These are phyloP conservation scores for Croton laevigatus DNA, from an alignment of 441 rosid genomes.

Conservation along the genomic window DNA sequence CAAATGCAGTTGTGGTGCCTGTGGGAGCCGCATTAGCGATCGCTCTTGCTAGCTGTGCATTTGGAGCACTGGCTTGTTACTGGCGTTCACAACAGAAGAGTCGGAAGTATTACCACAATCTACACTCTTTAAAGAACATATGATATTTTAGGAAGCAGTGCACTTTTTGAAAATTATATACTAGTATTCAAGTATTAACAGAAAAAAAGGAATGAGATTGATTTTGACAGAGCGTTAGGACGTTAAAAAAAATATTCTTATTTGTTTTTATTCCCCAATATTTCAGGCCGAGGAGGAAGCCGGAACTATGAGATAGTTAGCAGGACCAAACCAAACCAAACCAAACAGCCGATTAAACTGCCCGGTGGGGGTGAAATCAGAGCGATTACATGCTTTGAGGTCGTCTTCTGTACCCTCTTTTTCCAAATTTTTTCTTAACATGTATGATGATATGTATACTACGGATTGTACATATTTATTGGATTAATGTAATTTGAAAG, in stretches of 20 bases:
- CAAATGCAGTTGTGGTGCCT: constrained; percentile 85
- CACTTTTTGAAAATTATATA: constrained; percentile 26
- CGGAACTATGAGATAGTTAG: constrained; percentile 50
- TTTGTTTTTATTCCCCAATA: constrained; percentile 42
- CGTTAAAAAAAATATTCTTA: constrained; percentile 34
- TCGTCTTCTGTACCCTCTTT: constrained; percentile 33
- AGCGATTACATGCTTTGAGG: constrained; percentile 33
- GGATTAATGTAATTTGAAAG: constrained; percentile 23
- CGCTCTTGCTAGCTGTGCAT: constrained; percentile 93
- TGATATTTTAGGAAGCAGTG: constrained; percentile 43
- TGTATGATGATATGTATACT: not conserved
- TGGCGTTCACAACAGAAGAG: constrained; percentile 98
- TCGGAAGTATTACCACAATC: constrained; percentile 85
- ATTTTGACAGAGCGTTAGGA: constrained; percentile 24
- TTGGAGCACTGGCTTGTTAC: constrained; percentile 96
- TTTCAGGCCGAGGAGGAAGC: constrained; percentile 97
- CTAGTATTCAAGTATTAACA: not conserved
- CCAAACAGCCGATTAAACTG: constrained; percentile 27
- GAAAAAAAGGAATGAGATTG: constrained; percentile 12
- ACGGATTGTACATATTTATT: constrained; percentile 38
- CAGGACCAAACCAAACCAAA: constrained; percentile 32
- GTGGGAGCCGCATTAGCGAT: constrained; percentile 95
- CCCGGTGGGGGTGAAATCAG: constrained; percentile 30
- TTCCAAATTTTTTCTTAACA: constrained; percentile 14
- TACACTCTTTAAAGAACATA: constrained; percentile 73